Evolutionary conservation across 2,329 filamentous ascomycete genomes (phyloP), one percentile per base, ranked within the genome.

Genomic region (Alternaria brassicicola): DNA sequence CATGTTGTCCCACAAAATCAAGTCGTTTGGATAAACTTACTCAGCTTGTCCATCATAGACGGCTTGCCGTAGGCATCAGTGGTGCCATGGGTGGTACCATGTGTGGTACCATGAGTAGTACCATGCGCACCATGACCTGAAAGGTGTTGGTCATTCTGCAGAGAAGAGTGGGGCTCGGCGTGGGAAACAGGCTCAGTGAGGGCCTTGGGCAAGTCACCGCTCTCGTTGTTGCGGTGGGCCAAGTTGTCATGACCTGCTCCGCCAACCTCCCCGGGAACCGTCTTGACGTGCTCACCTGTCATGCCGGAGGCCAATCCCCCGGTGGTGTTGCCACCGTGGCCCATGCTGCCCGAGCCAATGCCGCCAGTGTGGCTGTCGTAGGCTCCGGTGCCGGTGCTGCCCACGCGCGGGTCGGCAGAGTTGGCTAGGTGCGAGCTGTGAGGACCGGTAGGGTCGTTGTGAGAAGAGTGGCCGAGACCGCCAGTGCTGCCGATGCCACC

Each of bases 1-100:
- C 31, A 7, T 28, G 9, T 9, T 4, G 15, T 38, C 35, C 4
- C 1, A 38, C 35, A 7, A 13, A 17, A 15, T 50, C 23, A 15
- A 31, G 28, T 26, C 12, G n/a, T 13, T 8, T 25, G 25, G 12
- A 30, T 13, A 28, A 3, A 56, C 48, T 52, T 56, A 56, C 54
- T 85, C 42, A 86, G 54, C 65, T 80, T 82, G 55, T 85, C 79
- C 70, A 82, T 68, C 64, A 86, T 58, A 13, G 76, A 76, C 1
- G 82, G 78, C 72, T 84, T 84, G 39, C 57, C 61, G 36, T 61
- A 31, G 12, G 35, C 41, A 19, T 51, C 50, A 15, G 23, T 50
- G 23, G 45, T 38, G 26, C 43, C 49, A 10, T 57, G 50, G 4
- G 41, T 28, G 7, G 31, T 36, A 17, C 45, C 39, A 28, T 51